A percentile compares a stretch with the other conserved stretches of the same genome.
phyloP scores from a whole-genome alignment of 768 basidiomycete genomes.

The Boletus insuetus region DNA sequence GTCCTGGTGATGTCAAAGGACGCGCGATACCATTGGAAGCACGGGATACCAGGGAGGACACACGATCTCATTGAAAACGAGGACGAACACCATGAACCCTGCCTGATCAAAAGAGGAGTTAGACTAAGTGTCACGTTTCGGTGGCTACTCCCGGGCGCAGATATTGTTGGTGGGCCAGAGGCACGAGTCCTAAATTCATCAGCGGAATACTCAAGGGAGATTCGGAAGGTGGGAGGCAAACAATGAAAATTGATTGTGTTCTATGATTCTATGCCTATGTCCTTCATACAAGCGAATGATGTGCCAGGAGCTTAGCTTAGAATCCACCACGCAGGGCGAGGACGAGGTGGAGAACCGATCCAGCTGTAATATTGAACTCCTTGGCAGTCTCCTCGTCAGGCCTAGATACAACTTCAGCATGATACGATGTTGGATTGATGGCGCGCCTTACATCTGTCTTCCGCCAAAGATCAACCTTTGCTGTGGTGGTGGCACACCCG shows the following conservation, averaged over 20 bases:
- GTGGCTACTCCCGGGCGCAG: constrained; percentile 83
- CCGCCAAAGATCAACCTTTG: constrained; percentile 93
- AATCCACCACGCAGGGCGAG: constrained; percentile 90
- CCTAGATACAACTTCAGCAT: constrained; percentile 43
- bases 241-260: constrained; percentile 27
- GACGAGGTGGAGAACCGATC: constrained; percentile 90
- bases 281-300: constrained; percentile 13
- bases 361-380: constrained; percentile 80
- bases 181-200: constrained; percentile 11
- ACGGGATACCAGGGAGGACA: constrained; percentile 70
- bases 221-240: constrained; percentile 2
- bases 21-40: constrained; percentile 84
- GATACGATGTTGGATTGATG: not conserved
- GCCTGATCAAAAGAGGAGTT: constrained; percentile 50
- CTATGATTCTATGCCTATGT: constrained; percentile 26
- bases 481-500: constrained; percentile 94
- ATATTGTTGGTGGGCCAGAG: constrained; percentile 63
- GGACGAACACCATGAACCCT: constrained; percentile 17
- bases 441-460: constrained; percentile 76
- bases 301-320: constrained; percentile 29
- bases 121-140: constrained; percentile 84
- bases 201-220: not conserved
- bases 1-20: constrained; percentile 76
- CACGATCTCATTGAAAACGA: constrained; percentile 56
- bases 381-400: constrained; percentile 87